Evolutionary conservation across 2,329 filamentous ascomycete species (phyloP).

Genomic region (Periglandula ipomoeae): DNA sequence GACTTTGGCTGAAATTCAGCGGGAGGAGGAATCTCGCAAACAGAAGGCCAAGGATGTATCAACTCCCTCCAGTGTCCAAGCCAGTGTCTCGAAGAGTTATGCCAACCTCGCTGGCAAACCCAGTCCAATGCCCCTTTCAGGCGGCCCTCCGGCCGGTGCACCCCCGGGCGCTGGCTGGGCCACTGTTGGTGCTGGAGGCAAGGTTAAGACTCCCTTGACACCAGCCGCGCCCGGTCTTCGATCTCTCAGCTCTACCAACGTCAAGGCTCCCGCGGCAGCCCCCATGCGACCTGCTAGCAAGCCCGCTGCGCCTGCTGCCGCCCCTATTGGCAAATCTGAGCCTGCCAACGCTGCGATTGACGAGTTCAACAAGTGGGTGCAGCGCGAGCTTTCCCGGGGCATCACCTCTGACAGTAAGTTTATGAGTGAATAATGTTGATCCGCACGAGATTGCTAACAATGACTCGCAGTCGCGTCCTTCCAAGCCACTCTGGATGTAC

Average conservation of each 20-base stretch:
- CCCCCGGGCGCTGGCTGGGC: constrained; percentile 60
- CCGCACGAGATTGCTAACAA: background rate
- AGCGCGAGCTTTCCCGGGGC: constrained; percentile 64
- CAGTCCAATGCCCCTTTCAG: constrained; percentile 17
- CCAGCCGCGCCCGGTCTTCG: constrained; percentile 39
- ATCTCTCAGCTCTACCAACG: constrained; percentile 31
- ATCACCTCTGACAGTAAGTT: constrained; percentile 48
- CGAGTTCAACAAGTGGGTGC: constrained; percentile 91
- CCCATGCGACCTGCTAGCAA: constrained; percentile 43
- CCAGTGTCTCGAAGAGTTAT: constrained; percentile 70
- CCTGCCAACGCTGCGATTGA: constrained; percentile 55
- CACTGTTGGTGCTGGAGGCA: constrained; percentile 88
- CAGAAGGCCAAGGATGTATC: constrained; percentile 52
- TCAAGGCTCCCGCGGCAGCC: constrained; percentile 33
- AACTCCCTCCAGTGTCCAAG: constrained; percentile 37
- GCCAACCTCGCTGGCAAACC: constrained; percentile 85
- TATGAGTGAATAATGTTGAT: constrained; percentile 21
- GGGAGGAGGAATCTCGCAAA: constrained; percentile 79
- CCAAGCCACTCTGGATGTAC: constrained; percentile 61
- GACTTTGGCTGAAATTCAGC: constrained; percentile 91
- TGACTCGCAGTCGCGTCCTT: constrained; percentile 65
- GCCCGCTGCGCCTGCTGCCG: constrained; percentile 32
- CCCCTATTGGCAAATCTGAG: constrained; percentile 29
- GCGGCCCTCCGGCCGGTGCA: constrained; percentile 23
- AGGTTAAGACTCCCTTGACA: constrained; percentile 66